Evolutionary conservation across 2,329 filamentous ascomycete genomes (phyloP).

Genomic region (Calonectria crousiana): DNA sequence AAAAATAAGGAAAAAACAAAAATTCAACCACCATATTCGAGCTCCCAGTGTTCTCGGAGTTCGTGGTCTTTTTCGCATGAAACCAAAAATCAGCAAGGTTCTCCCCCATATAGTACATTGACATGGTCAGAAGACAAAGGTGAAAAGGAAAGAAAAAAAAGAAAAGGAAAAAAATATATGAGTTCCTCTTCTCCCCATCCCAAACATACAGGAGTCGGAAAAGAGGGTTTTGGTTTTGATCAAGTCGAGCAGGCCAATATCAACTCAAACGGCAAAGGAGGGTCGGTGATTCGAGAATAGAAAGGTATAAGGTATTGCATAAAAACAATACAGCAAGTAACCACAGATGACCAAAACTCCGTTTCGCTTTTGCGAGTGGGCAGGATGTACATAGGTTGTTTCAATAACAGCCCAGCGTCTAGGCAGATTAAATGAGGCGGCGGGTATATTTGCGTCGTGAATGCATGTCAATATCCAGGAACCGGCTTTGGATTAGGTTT

Average conservation of each 20-base stretch:
- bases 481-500: slow-evolving; percentile 38
- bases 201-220: slow-evolving; percentile 23
- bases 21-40: slow-evolving; percentile 28
- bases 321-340: slow-evolving; percentile 33
- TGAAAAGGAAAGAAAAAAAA: slow-evolving; percentile 27
- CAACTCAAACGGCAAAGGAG: slow-evolving; percentile 27
- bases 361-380: slow-evolving; percentile 39
- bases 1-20: slow-evolving; percentile 20
- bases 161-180: slow-evolving; percentile 26
- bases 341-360: slow-evolving; percentile 43
- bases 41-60: slow-evolving; percentile 18
- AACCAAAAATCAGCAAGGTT: slow-evolving; percentile 27
- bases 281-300: slow-evolving; percentile 23
- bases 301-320: slow-evolving; percentile 33
- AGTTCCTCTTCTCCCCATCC: slow-evolving; percentile 18
- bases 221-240: slow-evolving; percentile 4
- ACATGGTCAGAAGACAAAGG: slow-evolving; percentile 32
- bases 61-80: slow-evolving; percentile 16
- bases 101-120: slow-evolving; percentile 38
- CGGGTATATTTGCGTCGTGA: slow-evolving; percentile 51
- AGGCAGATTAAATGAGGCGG: slow-evolving; percentile 40
- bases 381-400: slow-evolving; percentile 40
- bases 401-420: slow-evolving; percentile 29
- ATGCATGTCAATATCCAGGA: slow-evolving; percentile 44
- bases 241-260: slow-evolving; percentile 25